Evolutionary conservation across 2,329 filamentous ascomycete genomes (phyloP).

Genomic region (Diaporthe amygdali): DNA sequence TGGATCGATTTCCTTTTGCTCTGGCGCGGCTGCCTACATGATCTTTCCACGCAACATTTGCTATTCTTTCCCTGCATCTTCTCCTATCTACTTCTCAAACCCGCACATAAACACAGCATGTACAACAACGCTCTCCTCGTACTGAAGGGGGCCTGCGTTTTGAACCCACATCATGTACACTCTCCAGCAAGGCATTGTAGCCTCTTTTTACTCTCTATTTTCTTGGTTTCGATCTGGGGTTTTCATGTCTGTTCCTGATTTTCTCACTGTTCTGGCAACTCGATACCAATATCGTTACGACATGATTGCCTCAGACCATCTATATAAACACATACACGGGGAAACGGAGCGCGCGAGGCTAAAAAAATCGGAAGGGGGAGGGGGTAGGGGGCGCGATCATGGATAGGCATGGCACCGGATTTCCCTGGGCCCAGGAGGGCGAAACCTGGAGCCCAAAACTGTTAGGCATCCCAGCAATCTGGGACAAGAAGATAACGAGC

Average conservation of each 20-base stretch:
- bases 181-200: not conserved
- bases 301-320: constrained; percentile 4
- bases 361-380: not conserved
- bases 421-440: not conserved
- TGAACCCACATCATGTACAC: not conserved
- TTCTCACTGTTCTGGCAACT: not conserved
- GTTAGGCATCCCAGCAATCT: not conserved
- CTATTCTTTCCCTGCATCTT: not conserved
- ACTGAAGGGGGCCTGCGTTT: not conserved
- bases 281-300: constrained; percentile 9
- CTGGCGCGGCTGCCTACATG: constrained; percentile 8
- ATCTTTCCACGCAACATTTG: not conserved
- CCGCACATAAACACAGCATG: not conserved
- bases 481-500: not conserved
- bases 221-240: not conserved
- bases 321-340: constrained; percentile 8
- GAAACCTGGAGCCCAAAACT: not conserved
- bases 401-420: not conserved
- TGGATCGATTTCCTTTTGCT: not conserved
- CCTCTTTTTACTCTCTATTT: not conserved
- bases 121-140: not conserved
- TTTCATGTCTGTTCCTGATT: constrained; percentile 1
- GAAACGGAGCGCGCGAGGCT: not conserved
- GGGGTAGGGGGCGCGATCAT: not conserved
- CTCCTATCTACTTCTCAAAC: not conserved